Base-by-base conservation (phyloP, 352 stramenopile genomes). In the Pythium periplocum region DNA sequence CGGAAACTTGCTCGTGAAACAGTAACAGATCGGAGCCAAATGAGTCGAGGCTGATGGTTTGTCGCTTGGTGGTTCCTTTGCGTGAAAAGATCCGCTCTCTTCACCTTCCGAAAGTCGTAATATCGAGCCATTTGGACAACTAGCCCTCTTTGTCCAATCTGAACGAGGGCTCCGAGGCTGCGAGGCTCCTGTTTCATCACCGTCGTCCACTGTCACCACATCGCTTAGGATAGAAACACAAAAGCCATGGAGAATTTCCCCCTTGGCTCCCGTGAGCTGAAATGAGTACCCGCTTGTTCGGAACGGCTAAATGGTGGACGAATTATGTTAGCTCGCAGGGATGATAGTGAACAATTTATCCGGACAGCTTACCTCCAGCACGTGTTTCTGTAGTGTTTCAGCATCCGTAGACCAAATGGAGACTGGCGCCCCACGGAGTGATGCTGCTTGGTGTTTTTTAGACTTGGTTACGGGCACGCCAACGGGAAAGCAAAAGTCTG, bases 1-100 rank as follows among this genome's bases (percentile, higher is more conserved):
- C 7, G 83, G 83, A 45, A 91, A 94, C 35, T 94, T 94, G 73
- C 81, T 90, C 7, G 82, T 94, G 48, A 94, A 81, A 52, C 81
- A 94, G 48, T 86, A 94, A 56, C 81, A 91, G 2, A 86, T 62
- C 1, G 83, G 81, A 8, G 81, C 81, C 38, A 94, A 56, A 56
- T 68, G 59, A 32, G 48, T 44, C 48, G 48, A 44, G 4, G 45
- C 8, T 51, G 33, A 36, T 35, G 26, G 6, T 51, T 9, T 30
- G 10, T 51, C 33, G 30, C 8, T 51, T 51, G 6, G 17, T 26
- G 17, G 17, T 26, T 26, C 17, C 17, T 26, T 26, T 26, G 17
- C 17, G 17, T 26, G 17, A 26, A 26, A 26, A 26, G 17, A 26
- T 26, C 17, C 17, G 17, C 12, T 12, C 38, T 42, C 38, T 42